Conservation (phyloP, 768 basidiomycete species). For the Russula vinacea region DNA sequence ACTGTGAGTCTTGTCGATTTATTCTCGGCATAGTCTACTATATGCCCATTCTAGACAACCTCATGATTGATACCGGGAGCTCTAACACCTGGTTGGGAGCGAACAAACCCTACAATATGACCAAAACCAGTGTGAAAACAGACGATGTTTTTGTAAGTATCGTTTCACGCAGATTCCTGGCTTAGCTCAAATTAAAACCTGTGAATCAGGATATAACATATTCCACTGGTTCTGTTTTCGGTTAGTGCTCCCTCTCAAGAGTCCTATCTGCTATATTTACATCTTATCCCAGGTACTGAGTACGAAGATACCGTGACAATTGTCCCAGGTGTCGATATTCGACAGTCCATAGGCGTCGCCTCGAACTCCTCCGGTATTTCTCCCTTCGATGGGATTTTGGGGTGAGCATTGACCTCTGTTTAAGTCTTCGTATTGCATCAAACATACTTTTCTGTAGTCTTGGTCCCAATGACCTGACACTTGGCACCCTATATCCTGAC, state of each 20-base stretch:
- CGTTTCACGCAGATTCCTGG: too few species aligned
- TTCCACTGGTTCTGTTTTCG: constrained; percentile 41
- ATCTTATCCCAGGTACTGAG: constrained; percentile 30
- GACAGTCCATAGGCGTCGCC: constrained; percentile 67
- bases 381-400: constrained; percentile 62
- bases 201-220: too few species aligned
- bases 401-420: constrained; percentile 41
- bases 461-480: constrained; percentile 56
- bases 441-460: constrained; percentile 41
- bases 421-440: background rate
- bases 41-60: constrained; percentile 39
- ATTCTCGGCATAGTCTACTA: background rate
- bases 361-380: constrained; percentile 40
- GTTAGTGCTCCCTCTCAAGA: constrained; percentile 34
- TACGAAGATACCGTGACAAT: constrained; percentile 54
- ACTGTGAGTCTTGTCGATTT: constrained; percentile 39
- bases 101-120: constrained; percentile 43
- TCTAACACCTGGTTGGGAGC: constrained; percentile 77
- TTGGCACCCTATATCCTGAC: constrained; percentile 38
- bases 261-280: background rate
- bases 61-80: constrained; percentile 64
- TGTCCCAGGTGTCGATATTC: constrained; percentile 44
- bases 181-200: too few species aligned
- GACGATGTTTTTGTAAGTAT: constrained; percentile 40
- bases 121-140: constrained; percentile 50